Evolutionary conservation across 148 eudicot species (phyloP), one percentile per base, ranked within the genome.

Genomic region (Dysphania ambrosioides): DNA sequence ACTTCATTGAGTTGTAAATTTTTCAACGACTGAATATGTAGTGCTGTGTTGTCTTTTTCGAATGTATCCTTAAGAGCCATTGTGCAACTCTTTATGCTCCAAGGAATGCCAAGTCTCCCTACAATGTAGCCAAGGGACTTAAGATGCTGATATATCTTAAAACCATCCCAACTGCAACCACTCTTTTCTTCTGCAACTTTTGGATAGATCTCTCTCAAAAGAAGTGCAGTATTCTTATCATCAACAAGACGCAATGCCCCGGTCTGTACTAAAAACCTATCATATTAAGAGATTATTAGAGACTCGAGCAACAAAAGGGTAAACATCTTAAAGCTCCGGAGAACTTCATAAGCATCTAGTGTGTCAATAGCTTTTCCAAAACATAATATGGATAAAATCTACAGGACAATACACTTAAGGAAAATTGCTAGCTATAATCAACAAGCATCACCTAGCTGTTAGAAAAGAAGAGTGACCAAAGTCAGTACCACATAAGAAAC

Each of bases 71-170:
- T 85, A 30, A 41, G 56, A 77, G 51, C 71, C 18, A 40, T 24
- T 11, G 79, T 35, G 57, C 63, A 74, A 65, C 73, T 75, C 71
- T 70, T 86, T 58, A 34, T 32, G 70, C 79, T 86, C 98, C 97
- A 95, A 24, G 84, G 84, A 42, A 84, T 68, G 31, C 84, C 83
- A 66, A 85, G 89, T 36, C 91, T 85, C 35, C 89, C 91, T 66
- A 95, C 87, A 73, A 95, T 86, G 82, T 90, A 95, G 70, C 97
- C 98, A 51, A 92, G 86, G 82, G 85, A 82, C 83, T 88, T 95
- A 76, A 95, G 79, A 82, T 90, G 88, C 81, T 85, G 80, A 75
- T 88, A 95, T 19, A 86, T 87, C 83, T 88, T 86, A 79, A 92
- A 90, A 40, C 86, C 82, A 74, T 92, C 98, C 96, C 93, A 92